Evolutionary conservation across 1,284 basidiomycete species (phyloP).

Genomic region (Moesziomyces antarcticus): DNA sequence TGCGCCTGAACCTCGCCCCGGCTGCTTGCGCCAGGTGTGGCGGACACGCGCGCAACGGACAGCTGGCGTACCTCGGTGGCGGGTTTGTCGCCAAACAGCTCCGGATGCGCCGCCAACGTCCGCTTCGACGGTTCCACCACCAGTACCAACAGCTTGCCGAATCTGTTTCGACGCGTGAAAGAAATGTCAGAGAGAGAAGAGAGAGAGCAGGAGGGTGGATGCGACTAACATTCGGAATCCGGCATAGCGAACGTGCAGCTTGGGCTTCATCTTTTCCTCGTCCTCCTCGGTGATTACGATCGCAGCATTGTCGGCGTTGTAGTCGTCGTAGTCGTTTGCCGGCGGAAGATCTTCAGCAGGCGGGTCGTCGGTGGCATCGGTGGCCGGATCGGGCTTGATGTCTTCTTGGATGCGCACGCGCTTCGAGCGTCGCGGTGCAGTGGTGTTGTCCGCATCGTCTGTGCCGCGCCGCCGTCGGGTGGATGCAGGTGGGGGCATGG

Average conservation of each 20-base stretch:
- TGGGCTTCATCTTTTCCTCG: conserved; percentile 53
- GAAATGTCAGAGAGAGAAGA: background rate
- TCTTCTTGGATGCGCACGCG: conserved; percentile 35
- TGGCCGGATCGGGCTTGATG: conserved; percentile 21
- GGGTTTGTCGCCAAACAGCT: conserved; percentile 46
- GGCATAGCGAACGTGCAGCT: conserved; percentile 43
- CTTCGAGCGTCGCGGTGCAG: conserved; percentile 23
- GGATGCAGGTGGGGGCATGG: conserved; percentile 33
- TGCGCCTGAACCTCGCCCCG: conserved; percentile 28
- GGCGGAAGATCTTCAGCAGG: background rate
- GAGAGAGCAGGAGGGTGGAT: background rate
- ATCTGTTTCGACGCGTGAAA: conserved; percentile 24
- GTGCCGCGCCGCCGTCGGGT: conserved; percentile 15
- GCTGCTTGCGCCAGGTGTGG: conserved; percentile 20
- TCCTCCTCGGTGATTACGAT: conserved; percentile 46
- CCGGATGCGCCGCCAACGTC: conserved; percentile 38
- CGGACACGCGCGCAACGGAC: conserved; percentile 39
- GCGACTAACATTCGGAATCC: conserved; percentile 48
- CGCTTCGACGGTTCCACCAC: conserved; percentile 54
- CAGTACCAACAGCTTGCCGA: conserved; percentile 60
- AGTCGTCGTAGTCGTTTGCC: conserved; percentile 2
- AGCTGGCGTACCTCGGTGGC: conserved; percentile 47
- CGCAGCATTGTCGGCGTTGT: conserved; percentile 8
- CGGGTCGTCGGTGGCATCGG: conserved; percentile 1
- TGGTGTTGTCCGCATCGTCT: background rate